phyloP scores from a whole-genome alignment of 2,329 filamentous ascomycete species.

The Lachnellula hyalina region DNA sequence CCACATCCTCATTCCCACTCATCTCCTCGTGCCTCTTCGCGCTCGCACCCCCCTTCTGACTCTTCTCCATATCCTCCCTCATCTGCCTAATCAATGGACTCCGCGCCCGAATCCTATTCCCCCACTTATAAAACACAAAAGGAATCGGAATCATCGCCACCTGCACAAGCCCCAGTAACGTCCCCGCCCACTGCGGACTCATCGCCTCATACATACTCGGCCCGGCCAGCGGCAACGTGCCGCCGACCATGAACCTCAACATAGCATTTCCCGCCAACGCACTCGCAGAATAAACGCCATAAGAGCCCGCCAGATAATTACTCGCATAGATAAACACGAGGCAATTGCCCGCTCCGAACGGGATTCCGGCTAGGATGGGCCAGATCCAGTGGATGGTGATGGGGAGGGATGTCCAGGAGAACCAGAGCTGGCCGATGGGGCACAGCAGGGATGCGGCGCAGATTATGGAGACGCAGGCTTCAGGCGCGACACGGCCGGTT shows the following conservation, averaged over 20 bases:
- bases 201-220: constrained; percentile 64
- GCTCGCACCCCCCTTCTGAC: constrained; percentile 19
- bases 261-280: constrained; percentile 78
- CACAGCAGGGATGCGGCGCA: constrained; percentile 69
- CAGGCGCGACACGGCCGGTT: constrained; percentile 68
- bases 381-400: constrained; percentile 74
- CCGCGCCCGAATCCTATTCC: constrained; percentile 46
- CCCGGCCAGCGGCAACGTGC: constrained; percentile 70
- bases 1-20: constrained; percentile 6
- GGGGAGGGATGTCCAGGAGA: constrained; percentile 83
- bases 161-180: constrained; percentile 68
- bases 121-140: constrained; percentile 67
- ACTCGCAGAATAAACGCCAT: constrained; percentile 76
- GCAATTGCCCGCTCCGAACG: constrained; percentile 73
- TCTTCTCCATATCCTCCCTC: constrained; percentile 30
- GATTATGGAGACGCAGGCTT: constrained; percentile 76
- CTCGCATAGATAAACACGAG: constrained; percentile 76
- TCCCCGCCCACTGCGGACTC: constrained; percentile 74
- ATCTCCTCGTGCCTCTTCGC: constrained; percentile 12
- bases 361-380: constrained; percentile 71
- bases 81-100: constrained; percentile 40
- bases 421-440: constrained; percentile 75
- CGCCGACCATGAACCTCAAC: constrained; percentile 67
- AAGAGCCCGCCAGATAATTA: constrained; percentile 74
- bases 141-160: constrained; percentile 73